Evolutionary conservation across 805 yeast species (phyloP).

Genomic region (Spathaspora girioi): DNA sequence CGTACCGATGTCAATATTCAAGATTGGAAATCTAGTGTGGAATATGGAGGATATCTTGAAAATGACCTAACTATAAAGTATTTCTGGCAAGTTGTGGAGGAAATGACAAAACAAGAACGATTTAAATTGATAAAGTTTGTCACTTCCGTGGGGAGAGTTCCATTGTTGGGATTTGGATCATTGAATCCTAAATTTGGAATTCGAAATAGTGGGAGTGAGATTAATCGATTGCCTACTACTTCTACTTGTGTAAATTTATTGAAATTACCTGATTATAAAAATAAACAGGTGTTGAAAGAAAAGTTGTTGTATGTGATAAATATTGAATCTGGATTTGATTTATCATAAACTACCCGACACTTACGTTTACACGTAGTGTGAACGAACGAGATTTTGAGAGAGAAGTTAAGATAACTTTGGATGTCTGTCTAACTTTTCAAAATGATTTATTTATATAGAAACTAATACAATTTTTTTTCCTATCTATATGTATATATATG

Average conservation of each 20-base stretch:
- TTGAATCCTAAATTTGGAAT: constrained; percentile 80
- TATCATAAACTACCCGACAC: constrained; percentile 41
- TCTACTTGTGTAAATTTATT: constrained; percentile 89
- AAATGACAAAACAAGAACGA: constrained; percentile 60
- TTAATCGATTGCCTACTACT: constrained; percentile 76
- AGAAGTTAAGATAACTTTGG: too few relatives aligned
- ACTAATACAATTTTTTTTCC: background rate
- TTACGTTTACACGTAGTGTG: background rate
- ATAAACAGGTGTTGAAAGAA: constrained; percentile 51
- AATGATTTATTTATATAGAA: background rate
- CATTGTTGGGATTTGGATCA: constrained; percentile 78
- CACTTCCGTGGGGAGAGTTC: constrained; percentile 89
- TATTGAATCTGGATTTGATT: constrained; percentile 83
- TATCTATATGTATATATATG: too few relatives aligned
- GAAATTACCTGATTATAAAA: constrained; percentile 77
- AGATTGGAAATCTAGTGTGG: constrained; percentile 64
- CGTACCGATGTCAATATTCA: constrained; percentile 67
- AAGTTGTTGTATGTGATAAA: constrained; percentile 78
- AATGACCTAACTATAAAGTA: constrained; percentile 55
- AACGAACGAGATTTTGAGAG: background rate
- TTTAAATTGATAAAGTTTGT: constrained; percentile 77
- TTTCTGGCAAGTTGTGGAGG: constrained; percentile 76
- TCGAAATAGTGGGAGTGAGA: constrained; percentile 56
- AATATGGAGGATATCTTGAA: constrained; percentile 59
- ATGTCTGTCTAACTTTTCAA: background rate